Conservation (phyloP, 1,284 basidiomycete species). For the Microbotryum scabiosae region DNA sequence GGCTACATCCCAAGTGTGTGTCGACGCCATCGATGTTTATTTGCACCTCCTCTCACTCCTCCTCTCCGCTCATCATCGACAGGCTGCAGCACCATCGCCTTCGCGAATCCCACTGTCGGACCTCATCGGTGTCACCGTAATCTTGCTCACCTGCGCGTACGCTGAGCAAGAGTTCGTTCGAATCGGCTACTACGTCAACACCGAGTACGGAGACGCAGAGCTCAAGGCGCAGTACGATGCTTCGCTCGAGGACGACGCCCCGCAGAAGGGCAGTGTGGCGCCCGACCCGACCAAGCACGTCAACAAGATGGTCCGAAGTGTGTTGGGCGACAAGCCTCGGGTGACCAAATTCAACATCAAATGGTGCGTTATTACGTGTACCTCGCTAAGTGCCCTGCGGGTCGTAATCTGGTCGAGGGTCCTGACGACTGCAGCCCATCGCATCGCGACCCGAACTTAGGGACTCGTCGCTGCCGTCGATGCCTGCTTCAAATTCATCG, state of each 20-base stretch:
- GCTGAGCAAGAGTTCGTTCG: slow-evolving; percentile 95
- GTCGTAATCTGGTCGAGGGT: too few species aligned
- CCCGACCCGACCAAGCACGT: slow-evolving; percentile 40
- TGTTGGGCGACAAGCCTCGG: slow-evolving; percentile 79
- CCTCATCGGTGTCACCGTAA: slow-evolving; percentile 78
- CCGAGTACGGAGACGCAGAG: slow-evolving; percentile 91
- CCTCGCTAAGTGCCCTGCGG: too few species aligned
- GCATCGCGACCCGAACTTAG: too few species aligned
- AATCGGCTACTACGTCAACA: slow-evolving; percentile 99
- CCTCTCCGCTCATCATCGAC: background rate
- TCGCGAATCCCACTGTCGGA: slow-evolving; percentile 71
- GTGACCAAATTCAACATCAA: slow-evolving; percentile 66
- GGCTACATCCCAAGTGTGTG: background rate
- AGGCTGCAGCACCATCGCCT: slow-evolving; percentile 51
- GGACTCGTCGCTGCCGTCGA: too few species aligned
- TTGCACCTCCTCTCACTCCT: background rate
- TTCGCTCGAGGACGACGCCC: slow-evolving; percentile 47
- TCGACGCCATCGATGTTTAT: background rate
- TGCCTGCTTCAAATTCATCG: too few species aligned
- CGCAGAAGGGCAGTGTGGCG: slow-evolving; percentile 16
- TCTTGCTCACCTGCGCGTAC: slow-evolving; percentile 83
- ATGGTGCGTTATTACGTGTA: slow-evolving; percentile 34
- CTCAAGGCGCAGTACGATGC: slow-evolving; percentile 64
- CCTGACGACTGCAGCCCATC: too few species aligned
- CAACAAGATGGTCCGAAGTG: slow-evolving; percentile 71